phyloP scores from a whole-genome alignment of 2,329 filamentous ascomycete genomes.

The Rhinocladiella mackenziei region DNA sequence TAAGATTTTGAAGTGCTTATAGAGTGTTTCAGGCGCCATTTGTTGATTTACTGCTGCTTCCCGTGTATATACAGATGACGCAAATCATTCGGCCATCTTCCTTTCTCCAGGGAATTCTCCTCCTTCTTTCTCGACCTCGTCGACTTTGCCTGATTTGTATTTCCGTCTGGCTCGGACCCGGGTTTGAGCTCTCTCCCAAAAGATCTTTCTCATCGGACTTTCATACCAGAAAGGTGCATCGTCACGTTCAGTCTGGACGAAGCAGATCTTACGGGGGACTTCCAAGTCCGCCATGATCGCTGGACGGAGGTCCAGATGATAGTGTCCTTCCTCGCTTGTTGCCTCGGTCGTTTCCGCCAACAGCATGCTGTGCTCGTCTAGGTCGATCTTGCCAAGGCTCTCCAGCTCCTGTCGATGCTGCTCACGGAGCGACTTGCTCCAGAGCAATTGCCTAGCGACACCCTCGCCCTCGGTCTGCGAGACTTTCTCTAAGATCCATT shows the following conservation, averaged over 20 bases:
- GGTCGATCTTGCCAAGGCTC: neutral
- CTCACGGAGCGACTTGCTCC: conserved; percentile 16
- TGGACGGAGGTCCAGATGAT: too few relatives aligned
- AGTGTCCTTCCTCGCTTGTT: neutral
- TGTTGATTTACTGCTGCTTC: too few relatives aligned
- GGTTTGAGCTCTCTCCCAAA: conserved; percentile 1
- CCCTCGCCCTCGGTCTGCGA: conserved; percentile 41
- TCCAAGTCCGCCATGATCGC: conserved; percentile 2
- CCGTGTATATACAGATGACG: too few relatives aligned
- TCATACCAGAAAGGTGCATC: conserved; percentile 3
- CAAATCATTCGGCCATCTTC: too few relatives aligned
- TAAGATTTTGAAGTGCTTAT: too few relatives aligned
- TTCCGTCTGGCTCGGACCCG: too few relatives aligned
- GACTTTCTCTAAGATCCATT: conserved; percentile 46
- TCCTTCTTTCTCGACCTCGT: too few relatives aligned
- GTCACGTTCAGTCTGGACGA: conserved; percentile 2
- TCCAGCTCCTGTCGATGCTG: conserved; percentile 6
- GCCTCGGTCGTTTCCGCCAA: neutral
- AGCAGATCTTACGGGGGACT: conserved; percentile 4
- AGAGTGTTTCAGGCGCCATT: too few relatives aligned
- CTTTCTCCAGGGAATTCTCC: too few relatives aligned
- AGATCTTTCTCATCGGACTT: conserved; percentile 2
- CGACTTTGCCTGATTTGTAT: too few relatives aligned
- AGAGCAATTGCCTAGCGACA: conserved; percentile 33
- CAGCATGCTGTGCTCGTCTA: neutral